Evolutionary conservation across 306 rosid genomes (phyloP).

Genomic region (Herpetospermum pedunculosum): DNA sequence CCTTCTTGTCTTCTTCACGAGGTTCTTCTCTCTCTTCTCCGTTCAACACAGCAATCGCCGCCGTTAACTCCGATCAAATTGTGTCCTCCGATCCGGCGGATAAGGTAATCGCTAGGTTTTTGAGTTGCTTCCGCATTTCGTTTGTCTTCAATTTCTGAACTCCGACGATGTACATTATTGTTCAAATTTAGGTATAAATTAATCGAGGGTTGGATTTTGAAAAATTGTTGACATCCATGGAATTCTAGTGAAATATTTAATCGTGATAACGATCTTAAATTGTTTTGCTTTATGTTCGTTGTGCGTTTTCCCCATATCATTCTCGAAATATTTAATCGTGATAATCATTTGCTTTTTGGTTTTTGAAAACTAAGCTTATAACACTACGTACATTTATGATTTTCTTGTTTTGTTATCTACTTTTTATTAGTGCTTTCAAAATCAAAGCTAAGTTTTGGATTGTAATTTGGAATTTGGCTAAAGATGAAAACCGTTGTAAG

Average conservation of each 20-base stretch:
- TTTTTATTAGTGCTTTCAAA: too few relatives aligned
- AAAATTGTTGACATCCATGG: neutral
- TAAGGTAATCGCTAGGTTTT: conserved; percentile 31
- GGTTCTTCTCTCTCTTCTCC: conserved; percentile 11
- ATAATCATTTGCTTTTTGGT: too few relatives aligned
- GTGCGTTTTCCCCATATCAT: neutral
- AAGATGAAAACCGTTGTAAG: too few relatives aligned
- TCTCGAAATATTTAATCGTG: too few relatives aligned
- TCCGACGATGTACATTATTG: neutral
- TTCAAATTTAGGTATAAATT: neutral
- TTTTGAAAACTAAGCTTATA: too few relatives aligned
- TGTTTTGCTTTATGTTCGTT: neutral
- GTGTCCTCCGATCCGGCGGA: conserved; percentile 42
- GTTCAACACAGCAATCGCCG: conserved; percentile 45
- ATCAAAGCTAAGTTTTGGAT: too few relatives aligned
- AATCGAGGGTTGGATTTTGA: neutral
- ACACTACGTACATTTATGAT: too few relatives aligned
- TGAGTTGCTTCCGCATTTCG: neutral
- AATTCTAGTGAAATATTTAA: neutral
- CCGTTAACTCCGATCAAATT: conserved; percentile 63
- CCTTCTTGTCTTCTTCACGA: conserved; percentile 15
- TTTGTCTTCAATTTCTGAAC: neutral
- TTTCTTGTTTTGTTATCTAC: too few relatives aligned
- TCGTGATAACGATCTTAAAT: neutral
- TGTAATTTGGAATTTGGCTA: too few relatives aligned